These are phyloP conservation scores for Ormosia semicastrata DNA, from an alignment of 306 rosid genomes.

Conservation along the genomic window DNA sequence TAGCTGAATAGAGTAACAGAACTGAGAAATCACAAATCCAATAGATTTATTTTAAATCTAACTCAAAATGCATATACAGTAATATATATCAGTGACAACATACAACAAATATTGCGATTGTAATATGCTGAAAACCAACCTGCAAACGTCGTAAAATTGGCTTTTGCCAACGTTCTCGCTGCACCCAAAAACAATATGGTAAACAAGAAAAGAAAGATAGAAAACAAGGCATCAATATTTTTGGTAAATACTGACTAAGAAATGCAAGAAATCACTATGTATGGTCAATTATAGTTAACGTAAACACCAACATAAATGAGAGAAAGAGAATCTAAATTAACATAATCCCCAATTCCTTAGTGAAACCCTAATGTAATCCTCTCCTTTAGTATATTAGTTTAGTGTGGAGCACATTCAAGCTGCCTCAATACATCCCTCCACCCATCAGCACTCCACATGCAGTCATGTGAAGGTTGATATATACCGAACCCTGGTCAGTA, in stretches of 20 bases:
- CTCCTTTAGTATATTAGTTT: not conserved
- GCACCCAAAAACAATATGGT: slow-evolving; percentile 7
- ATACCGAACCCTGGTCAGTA: slow-evolving; percentile 2
- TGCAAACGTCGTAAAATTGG: slow-evolving; percentile 49
- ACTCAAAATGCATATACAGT: not conserved
- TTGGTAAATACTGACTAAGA: not conserved
- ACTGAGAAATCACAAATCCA: not conserved
- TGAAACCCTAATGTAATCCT: not conserved
- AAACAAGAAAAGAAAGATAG: not conserved
- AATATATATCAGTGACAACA: not conserved
- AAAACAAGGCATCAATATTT: not conserved
- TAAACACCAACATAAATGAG: not conserved
- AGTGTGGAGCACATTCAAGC: not conserved
- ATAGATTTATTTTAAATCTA: not conserved
- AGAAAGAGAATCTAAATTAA: not conserved
- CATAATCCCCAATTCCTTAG: not conserved
- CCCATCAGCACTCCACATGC: slow-evolving; percentile 15
- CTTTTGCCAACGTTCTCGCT: slow-evolving; percentile 49
- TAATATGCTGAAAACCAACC: slow-evolving; percentile 30
- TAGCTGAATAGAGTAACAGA: not conserved
- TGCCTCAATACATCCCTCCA: not conserved
- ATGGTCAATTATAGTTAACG: not conserved
- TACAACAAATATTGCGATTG: not conserved
- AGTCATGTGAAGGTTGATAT: slow-evolving; percentile 4
- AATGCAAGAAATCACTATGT: not conserved